These are phyloP conservation scores for Microstegium vimineum DNA, from an alignment of 176 grass and related monocot genomes.

Conservation along the genomic window DNA sequence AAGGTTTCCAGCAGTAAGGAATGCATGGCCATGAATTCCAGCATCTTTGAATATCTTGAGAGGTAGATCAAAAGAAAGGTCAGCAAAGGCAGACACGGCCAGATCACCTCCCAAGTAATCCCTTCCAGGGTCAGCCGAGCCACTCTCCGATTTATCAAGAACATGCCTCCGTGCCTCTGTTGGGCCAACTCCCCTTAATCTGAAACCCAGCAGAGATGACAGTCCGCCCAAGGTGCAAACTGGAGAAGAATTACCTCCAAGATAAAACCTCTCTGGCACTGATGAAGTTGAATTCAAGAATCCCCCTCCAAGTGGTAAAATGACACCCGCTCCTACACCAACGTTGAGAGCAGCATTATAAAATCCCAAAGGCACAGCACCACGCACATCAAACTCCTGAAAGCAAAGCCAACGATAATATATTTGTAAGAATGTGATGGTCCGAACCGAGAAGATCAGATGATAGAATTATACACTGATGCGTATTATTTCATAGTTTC, in stretches of 20 bases:
- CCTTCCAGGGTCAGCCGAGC: constrained; percentile 21
- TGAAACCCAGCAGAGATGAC: constrained; percentile 74
- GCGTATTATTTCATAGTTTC: neutral
- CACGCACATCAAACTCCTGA: constrained; percentile 86
- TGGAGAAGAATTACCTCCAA: constrained; percentile 76
- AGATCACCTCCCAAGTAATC: constrained; percentile 77
- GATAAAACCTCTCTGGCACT: constrained; percentile 72
- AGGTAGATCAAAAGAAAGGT: constrained; percentile 87
- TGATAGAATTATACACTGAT: neutral
- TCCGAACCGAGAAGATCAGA: neutral
- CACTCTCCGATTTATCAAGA: constrained; percentile 31
- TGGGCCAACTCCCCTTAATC: constrained; percentile 70
- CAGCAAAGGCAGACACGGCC: constrained; percentile 82
- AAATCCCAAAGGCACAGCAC: constrained; percentile 78
- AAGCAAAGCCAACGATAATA: neutral
- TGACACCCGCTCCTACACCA: constrained; percentile 66
- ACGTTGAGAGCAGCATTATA: constrained; percentile 74
- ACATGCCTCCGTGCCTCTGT: constrained; percentile 57
- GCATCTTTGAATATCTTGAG: constrained; percentile 67
- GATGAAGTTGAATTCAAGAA: constrained; percentile 59
- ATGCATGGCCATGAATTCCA: constrained; percentile 82
- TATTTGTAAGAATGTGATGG: constrained; percentile 8
- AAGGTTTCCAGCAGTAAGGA: constrained; percentile 68
- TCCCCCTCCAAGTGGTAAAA: constrained; percentile 67
- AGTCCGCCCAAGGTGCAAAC: constrained; percentile 65